Percentiles rank a stretch among this genome's conserved stretches.
phyloP scores from a whole-genome alignment of 2,329 filamentous ascomycete species.

The Colletotrichum sidae region DNA sequence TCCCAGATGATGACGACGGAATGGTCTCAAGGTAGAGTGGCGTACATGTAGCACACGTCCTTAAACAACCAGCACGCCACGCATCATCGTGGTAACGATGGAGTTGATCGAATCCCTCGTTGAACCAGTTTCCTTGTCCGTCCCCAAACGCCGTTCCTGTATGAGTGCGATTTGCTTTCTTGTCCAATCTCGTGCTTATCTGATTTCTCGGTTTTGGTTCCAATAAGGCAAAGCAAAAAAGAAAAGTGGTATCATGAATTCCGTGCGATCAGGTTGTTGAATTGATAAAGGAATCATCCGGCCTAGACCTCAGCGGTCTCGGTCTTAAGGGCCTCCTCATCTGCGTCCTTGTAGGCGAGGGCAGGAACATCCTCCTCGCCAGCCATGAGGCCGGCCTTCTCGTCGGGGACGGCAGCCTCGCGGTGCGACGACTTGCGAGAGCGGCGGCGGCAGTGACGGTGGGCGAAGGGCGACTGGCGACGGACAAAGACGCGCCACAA shows the following conservation, averaged over 20 bases:
- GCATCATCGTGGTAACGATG: not conserved
- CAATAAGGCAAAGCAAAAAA: slow-evolving; percentile 17
- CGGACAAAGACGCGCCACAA: slow-evolving; percentile 66
- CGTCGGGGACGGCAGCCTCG: slow-evolving; percentile 56
- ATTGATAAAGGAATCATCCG: not conserved
- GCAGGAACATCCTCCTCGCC: slow-evolving; percentile 45
- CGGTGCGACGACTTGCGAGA: slow-evolving; percentile 50
- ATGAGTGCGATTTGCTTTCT: slow-evolving; percentile 33
- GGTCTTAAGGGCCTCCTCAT: slow-evolving; percentile 27
- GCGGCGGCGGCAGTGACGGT: slow-evolving; percentile 46
- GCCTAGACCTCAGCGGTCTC: slow-evolving; percentile 26
- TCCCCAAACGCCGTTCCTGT: slow-evolving; percentile 21
- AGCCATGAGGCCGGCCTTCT: slow-evolving; percentile 64
- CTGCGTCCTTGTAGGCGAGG: slow-evolving; percentile 42
- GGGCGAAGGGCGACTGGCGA: slow-evolving; percentile 48
- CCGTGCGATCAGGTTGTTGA: slow-evolving; percentile 3
- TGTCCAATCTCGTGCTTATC: slow-evolving; percentile 34
- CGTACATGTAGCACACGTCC: slow-evolving; percentile 2
- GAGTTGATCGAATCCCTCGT: not conserved
- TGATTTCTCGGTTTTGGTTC: slow-evolving; percentile 11
- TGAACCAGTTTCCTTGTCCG: slow-evolving; percentile 9
- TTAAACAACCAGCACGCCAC: not conserved
- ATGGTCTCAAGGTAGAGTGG: slow-evolving; percentile 1
- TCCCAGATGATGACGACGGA: not conserved
- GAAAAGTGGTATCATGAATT: slow-evolving; percentile 37